These are phyloP conservation scores for Metschnikowia dekortorum DNA, from an alignment of 805 yeast genomes.

Conservation along the genomic window DNA sequence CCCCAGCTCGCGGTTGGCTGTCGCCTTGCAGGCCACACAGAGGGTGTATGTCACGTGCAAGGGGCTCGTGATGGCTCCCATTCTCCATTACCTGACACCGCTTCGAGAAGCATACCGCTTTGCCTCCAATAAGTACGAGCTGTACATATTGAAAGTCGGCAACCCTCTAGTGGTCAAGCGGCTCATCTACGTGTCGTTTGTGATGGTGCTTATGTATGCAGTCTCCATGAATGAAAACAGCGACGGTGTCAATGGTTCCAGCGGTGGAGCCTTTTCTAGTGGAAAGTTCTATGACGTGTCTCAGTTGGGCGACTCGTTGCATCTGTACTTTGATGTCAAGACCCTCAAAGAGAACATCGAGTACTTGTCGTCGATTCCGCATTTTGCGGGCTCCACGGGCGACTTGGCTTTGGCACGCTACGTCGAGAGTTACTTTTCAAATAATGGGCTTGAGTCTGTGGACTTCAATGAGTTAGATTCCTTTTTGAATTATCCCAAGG, in stretches of 20 bases:
- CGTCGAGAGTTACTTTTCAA: slow-evolving; percentile 52
- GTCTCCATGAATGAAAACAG: slow-evolving; percentile 53
- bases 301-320: slow-evolving; percentile 46
- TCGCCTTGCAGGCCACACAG: slow-evolving; percentile 37
- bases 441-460: slow-evolving; percentile 51
- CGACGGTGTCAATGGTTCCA: slow-evolving; percentile 35
- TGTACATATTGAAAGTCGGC: slow-evolving; percentile 60
- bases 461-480: slow-evolving; percentile 50
- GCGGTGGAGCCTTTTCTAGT: slow-evolving; percentile 37
- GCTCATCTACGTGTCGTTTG: slow-evolving; percentile 61
- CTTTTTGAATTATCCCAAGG: slow-evolving; percentile 62
- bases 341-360: slow-evolving; percentile 63
- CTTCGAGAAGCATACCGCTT: slow-evolving; percentile 45
- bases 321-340: slow-evolving; percentile 48
- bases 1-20: not conserved
- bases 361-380: slow-evolving; percentile 77
- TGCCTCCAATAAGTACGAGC: slow-evolving; percentile 48
- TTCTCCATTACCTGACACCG: slow-evolving; percentile 46
- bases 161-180: slow-evolving; percentile 83
- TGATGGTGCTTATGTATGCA: slow-evolving; percentile 54
- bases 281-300: slow-evolving; percentile 65
- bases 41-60: slow-evolving; percentile 35
- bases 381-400: slow-evolving; percentile 83
- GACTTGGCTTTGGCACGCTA: slow-evolving; percentile 70
- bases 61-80: slow-evolving; percentile 37